Base-by-base conservation (phyloP, 768 basidiomycete species). In the Gloeostereum incarnatum region DNA sequence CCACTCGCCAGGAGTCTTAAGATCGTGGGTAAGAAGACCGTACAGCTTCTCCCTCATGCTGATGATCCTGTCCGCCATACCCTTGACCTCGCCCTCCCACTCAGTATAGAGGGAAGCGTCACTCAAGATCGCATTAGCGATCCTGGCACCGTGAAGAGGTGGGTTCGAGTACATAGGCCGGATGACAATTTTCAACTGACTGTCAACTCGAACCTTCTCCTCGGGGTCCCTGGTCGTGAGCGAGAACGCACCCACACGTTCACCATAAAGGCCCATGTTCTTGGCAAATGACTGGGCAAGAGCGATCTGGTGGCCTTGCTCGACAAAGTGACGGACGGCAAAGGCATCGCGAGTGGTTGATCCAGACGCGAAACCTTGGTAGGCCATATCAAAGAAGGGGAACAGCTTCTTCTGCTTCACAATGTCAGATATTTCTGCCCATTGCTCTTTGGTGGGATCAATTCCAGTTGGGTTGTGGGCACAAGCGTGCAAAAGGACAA, bases 311-410 rank as follows among this genome's bases (percentile, higher is more conserved):
- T 96, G 92, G 17, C 90, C 88, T 57, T 90, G 69, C 14, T 78
- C 69, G 38, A 94, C 86, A 58, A 99, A 98, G 65, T 94, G 78
- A 47, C 94, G 86, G 42, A 97, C 78, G 22, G 94, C 91, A 59
- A 89, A 93, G 8, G 94, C 96, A 54, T 99, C 96, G 40, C 78
- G 80, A 47, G 80, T 58, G 47, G 89, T 91, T 36, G 81, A 80
- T 36, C 96, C 96, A 17, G 93, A 96, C 24, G 96, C 94, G 58
- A 99, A 99, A 36, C 96, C 96, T 62, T 96, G 91, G 69, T 99
- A 99, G 11, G 96, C 94, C 92, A 97, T 97, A 63, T 99, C 96
- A 59, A 98, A 97, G 78, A 97, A 91, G 37, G 94, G 87, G 79
- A 97, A 94, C 50, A 94, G 75, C 46, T 79, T 76, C 68, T 77